phyloP scores from a whole-genome alignment of 345 rosid genomes.

The Bruguiera parviflora region DNA sequence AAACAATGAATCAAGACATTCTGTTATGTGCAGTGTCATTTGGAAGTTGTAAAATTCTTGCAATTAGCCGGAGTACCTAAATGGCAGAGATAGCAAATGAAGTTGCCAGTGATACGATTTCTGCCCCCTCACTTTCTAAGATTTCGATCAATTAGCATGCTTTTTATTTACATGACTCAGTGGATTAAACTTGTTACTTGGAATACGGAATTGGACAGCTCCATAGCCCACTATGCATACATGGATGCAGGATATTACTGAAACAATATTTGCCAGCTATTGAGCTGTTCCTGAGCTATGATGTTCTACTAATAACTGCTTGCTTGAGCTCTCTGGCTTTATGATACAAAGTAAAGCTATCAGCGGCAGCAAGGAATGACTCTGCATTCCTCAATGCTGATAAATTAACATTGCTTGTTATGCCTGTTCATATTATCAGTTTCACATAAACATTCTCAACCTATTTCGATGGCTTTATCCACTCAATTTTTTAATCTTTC shows the following conservation, averaged over 20 bases:
- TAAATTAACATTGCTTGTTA: too few relatives aligned
- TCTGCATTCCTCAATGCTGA: background rate
- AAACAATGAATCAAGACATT: background rate
- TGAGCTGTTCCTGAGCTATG: background rate
- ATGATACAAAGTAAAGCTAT: too few relatives aligned
- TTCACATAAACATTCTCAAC: background rate
- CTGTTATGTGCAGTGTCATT: background rate
- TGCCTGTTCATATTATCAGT: background rate
- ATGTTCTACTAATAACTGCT: background rate
- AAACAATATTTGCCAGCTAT: background rate
- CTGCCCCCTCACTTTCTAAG: background rate
- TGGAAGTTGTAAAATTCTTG: background rate
- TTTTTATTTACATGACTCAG: background rate
- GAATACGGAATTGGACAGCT: too few relatives aligned
- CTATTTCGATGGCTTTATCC: background rate
- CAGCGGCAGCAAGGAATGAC: background rate
- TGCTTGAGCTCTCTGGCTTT: too few relatives aligned
- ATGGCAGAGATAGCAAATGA: background rate
- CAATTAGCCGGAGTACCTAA: background rate
- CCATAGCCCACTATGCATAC: background rate
- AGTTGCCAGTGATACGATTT: background rate
- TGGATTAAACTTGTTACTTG: background rate
- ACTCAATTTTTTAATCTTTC: background rate
- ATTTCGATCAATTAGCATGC: background rate
- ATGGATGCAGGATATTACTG: background rate